These are phyloP conservation scores for Carex arenaria DNA, from an alignment of 202 grass and related monocot genomes.

Conservation along the genomic window DNA sequence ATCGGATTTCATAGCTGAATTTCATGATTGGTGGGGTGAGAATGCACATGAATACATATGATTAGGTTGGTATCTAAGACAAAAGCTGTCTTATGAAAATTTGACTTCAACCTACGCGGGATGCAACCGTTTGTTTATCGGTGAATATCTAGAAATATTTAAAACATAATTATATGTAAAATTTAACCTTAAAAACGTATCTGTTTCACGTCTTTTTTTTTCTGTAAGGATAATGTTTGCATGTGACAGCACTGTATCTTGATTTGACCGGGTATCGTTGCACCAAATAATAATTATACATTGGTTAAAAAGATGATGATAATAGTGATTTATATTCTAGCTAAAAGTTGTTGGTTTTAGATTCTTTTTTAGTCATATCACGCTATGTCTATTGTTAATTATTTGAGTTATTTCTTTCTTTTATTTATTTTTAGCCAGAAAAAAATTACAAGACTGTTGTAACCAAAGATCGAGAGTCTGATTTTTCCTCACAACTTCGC, in stretches of 20 bases:
- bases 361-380: too few relatives aligned
- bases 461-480: too few relatives aligned
- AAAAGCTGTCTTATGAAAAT: not conserved
- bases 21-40: slow-evolving; percentile 1
- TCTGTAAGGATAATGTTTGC: not conserved
- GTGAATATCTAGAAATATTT: not conserved
- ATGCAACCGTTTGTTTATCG: not conserved
- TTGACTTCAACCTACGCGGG: not conserved
- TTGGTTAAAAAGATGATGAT: too few relatives aligned
- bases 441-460: too few relatives aligned
- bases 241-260: not conserved
- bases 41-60: slow-evolving; percentile 12
- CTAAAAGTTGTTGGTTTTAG: too few relatives aligned
- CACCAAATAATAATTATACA: not conserved
- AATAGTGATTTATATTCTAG: too few relatives aligned
- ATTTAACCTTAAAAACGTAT: not conserved
- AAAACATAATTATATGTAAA: not conserved
- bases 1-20: not conserved
- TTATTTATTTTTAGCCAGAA: too few relatives aligned
- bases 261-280: not conserved
- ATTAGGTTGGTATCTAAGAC: slow-evolving; percentile 9
- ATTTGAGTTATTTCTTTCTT: too few relatives aligned
- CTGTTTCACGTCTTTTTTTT: not conserved
- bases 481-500: too few relatives aligned
- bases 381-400: too few relatives aligned